Conservation (phyloP, 345 rosid species). For the Raphanus sativus region DNA sequence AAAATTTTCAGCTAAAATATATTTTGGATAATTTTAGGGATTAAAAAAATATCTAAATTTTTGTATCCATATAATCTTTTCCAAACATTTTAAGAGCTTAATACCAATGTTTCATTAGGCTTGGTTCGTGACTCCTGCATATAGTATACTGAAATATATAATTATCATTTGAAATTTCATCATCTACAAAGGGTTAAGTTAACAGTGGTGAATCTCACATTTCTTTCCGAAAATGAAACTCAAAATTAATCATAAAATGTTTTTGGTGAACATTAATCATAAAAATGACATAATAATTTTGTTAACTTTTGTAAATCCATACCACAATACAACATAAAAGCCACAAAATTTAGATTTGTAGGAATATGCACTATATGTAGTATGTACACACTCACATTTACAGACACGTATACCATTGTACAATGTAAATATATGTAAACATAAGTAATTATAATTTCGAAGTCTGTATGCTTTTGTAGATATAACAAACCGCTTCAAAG, state of each 20-base stretch:
- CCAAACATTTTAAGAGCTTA: too few relatives aligned
- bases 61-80: too few relatives aligned
- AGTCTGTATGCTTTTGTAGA: constrained; percentile 7
- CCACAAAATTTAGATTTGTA: background rate
- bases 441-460: too few relatives aligned
- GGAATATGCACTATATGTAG: constrained; percentile 14
- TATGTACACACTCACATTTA: constrained; percentile 1
- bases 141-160: too few relatives aligned
- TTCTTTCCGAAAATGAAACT: background rate
- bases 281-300: background rate
- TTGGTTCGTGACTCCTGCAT: too few relatives aligned
- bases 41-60: too few relatives aligned
- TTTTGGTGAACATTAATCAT: too few relatives aligned
- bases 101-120: too few relatives aligned
- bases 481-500: constrained; percentile 30
- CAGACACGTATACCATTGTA: background rate
- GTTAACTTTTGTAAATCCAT: background rate
- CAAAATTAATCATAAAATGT: background rate
- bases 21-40: too few relatives aligned
- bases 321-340: background rate
- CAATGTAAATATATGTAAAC: background rate
- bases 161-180: background rate
- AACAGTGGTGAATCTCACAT: background rate
- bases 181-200: background rate
- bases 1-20: too few relatives aligned